Evolutionary conservation across 495 filamentous ascomycete species (phyloP).

Genomic region (Staphylotrichum tortipilum): DNA sequence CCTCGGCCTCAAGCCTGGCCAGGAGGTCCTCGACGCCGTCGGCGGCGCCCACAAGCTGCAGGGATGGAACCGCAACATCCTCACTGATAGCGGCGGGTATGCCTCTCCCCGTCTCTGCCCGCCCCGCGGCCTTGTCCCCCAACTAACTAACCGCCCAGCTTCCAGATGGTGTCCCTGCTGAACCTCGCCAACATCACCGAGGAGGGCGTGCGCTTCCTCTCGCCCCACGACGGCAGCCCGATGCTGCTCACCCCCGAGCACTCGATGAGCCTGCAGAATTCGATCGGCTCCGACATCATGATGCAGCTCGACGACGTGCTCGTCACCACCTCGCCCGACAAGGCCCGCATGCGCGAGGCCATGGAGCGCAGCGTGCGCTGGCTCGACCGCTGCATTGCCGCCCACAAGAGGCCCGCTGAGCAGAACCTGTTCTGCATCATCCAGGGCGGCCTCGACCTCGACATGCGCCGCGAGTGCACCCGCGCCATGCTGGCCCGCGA

Average conservation of each 20-base stretch:
- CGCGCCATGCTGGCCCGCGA: conserved; percentile 82
- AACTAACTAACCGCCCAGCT: conserved; percentile 45
- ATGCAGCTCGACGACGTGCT: conserved; percentile 99
- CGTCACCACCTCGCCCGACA: conserved; percentile 86
- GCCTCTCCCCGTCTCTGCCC: conserved; percentile 24
- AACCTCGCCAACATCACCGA: conserved; percentile 90
- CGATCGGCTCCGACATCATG: conserved; percentile 96
- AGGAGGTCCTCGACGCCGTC: conserved; percentile 73
- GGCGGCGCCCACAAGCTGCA: conserved; percentile 91
- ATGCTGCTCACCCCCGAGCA: conserved; percentile 98
- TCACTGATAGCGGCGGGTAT: conserved; percentile 96
- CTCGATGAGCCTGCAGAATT: conserved; percentile 92
- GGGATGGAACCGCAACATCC: conserved; percentile 88
- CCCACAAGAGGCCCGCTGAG: conserved; percentile 66
- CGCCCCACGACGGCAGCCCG: conserved; percentile 88
- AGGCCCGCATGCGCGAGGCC: conserved; percentile 77
- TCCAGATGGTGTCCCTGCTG: conserved; percentile 97
- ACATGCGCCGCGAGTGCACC: conserved; percentile 76
- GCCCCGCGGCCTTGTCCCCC: background rate
- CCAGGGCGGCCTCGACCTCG: conserved; percentile 88
- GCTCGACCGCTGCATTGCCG: conserved; percentile 92
- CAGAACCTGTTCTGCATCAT: conserved; percentile 99
- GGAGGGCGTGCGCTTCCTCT: conserved; percentile 88
- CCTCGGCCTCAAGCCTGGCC: conserved; percentile 86
- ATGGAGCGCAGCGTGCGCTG: conserved; percentile 97